These are phyloP conservation scores for Leptographium wingfieldii DNA, from an alignment of 2,329 filamentous ascomycete genomes.

Conservation along the genomic window DNA sequence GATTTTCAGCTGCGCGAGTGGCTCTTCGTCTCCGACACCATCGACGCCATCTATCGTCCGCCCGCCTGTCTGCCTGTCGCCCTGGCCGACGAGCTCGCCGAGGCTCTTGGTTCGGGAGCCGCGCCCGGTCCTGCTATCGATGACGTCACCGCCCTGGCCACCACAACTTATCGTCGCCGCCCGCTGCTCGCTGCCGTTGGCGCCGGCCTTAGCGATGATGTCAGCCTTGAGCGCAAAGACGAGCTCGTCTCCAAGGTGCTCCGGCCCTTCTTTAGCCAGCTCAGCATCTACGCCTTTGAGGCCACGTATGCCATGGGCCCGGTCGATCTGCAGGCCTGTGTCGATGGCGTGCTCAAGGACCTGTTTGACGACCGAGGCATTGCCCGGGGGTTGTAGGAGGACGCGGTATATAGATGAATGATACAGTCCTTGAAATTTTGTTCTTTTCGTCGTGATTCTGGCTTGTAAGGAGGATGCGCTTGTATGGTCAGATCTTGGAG, in stretches of 20 bases:
- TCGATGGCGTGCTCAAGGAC: slow-evolving; percentile 54
- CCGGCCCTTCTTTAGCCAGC: slow-evolving; percentile 76
- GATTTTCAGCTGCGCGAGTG: slow-evolving; percentile 98
- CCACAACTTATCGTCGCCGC: slow-evolving; percentile 24
- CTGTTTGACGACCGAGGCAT: slow-evolving; percentile 67
- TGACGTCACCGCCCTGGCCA: slow-evolving; percentile 9
- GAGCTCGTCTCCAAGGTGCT: slow-evolving; percentile 66
- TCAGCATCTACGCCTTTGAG: slow-evolving; percentile 92
- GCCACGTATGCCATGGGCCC: slow-evolving; percentile 74
- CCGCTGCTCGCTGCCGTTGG: slow-evolving; percentile 38
- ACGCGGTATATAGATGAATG: not conserved
- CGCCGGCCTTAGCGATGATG: slow-evolving; percentile 39
- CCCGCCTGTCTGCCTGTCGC: slow-evolving; percentile 56
- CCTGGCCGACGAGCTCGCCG: slow-evolving; percentile 73
- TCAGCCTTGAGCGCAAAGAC: slow-evolving; percentile 46
- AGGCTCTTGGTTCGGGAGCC: slow-evolving; percentile 42
- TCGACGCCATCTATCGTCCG: slow-evolving; percentile 84
- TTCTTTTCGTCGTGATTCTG: not conserved
- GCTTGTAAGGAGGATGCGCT: no score
- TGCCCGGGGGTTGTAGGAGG: slow-evolving; percentile 40
- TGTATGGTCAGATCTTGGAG: no score
- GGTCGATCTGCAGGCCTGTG: slow-evolving; percentile 53
- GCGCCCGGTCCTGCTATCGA: slow-evolving; percentile 16
- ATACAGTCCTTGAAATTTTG: no score
- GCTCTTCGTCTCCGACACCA: slow-evolving; percentile 94